Evolutionary conservation across 305 asterid species (phyloP), one percentile per base, ranked within the genome.

Genomic region (Euphrasia arctica): DNA sequence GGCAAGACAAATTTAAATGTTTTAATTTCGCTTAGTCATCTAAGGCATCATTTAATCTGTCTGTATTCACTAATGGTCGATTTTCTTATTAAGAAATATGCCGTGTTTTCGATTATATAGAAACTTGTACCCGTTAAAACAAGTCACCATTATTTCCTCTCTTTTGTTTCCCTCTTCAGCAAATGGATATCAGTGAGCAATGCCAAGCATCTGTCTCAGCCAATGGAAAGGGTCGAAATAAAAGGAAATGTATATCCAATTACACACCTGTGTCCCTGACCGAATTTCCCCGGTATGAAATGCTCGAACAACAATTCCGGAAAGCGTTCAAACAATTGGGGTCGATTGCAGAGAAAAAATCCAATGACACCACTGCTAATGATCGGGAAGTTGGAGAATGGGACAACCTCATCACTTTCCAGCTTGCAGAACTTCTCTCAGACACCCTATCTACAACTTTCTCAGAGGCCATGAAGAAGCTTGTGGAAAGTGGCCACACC

Each of bases 191-290:
- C 59, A 57, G 56, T 59, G 49, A 78, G 9, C 70, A 39, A 39
- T 9, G 65, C 22, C 60, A 43, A 5, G 54, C 45, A 39, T 8
- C 45, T 39, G 45, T 39, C 45, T 8, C 58, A 29, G 63, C 69
- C 62, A 56, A 22, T 43, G 82, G 74, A 64, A 78, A 77, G 63
- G 86, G 84, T 27, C 74, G 81, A 72, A 88, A 87, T 63, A 90
- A 90, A 75, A 74, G 92, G 80, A 90, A 88, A 64, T 80, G 67
- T 63, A 28, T 79, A 55, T 39, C 87, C 15, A 89, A 87, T 57
- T 54, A 66, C 60, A 66, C 82, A 0, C 65, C 61, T 22, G 28
- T 60, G 41, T 82, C 87, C 58, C 67, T 76, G 62, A 71, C 79
- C 2, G 92, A 90, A 69, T 74, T 78, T 74, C 82, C 90, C 12